Conservation (phyloP, 768 basidiomycete genomes). For the Pleurotus sapidus region DNA sequence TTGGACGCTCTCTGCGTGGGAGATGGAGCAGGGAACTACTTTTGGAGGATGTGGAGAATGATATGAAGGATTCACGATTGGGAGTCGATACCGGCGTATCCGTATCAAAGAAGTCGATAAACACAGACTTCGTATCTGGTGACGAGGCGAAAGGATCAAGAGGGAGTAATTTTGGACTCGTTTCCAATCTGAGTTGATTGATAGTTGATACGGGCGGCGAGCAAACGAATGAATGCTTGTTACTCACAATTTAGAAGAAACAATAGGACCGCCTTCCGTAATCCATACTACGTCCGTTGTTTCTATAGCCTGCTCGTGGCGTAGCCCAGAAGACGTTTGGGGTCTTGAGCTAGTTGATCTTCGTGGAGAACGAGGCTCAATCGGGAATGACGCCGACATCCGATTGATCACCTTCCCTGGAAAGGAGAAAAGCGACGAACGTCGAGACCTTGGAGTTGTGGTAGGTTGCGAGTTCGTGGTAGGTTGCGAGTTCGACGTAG, state of each 20-base stretch:
- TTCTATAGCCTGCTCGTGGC: not conserved
- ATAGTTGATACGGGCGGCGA: not conserved
- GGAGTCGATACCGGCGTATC: constrained; percentile 24
- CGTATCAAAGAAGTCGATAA: constrained; percentile 35
- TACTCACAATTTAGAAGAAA: constrained; percentile 10
- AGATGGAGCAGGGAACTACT: constrained; percentile 14
- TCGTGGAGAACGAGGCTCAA: not conserved
- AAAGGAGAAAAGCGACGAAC: constrained; percentile 2
- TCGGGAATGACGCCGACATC: not conserved
- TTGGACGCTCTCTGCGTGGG: constrained; percentile 18
- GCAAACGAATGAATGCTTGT: not conserved
- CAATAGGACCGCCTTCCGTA: constrained; percentile 3
- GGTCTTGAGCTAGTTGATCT: not conserved
- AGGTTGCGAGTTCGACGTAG: not conserved
- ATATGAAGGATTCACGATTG: constrained; percentile 40
- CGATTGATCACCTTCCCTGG: constrained; percentile 1
- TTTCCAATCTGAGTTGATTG: constrained; percentile 12
- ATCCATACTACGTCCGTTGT: constrained; percentile 2
- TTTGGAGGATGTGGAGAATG: constrained; percentile 32
- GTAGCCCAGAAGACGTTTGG: not conserved
- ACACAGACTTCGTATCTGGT: constrained; percentile 40
- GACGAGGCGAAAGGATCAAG: constrained; percentile 40
- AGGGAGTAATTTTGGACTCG: constrained; percentile 11
- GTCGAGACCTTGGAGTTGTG: not conserved
- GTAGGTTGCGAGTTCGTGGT: not conserved